A percentile compares a stretch with the other conserved stretches of the same genome.
Evolutionary conservation across 345 rosid genomes (phyloP).

Genomic region (Physaria fendleri): DNA sequence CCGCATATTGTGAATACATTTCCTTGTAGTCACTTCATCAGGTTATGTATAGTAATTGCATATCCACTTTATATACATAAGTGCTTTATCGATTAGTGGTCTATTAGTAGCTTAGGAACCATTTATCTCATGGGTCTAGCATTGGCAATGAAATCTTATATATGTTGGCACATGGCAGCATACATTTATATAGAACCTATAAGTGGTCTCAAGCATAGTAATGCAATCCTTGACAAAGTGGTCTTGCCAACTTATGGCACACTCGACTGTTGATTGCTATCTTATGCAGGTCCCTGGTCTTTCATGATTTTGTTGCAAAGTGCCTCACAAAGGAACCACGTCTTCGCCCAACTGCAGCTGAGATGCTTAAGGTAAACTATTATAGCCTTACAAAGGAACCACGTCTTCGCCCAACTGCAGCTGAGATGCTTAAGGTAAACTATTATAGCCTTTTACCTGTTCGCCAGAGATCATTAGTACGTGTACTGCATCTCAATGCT

Average conservation of each 20-base stretch:
- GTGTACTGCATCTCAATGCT: conserved; percentile 8
- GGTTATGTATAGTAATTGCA: background rate
- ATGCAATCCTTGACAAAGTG: background rate
- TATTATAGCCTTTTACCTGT: background rate
- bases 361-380: conserved; percentile 77
- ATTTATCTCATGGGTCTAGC: background rate
- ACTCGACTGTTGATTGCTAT: conserved; percentile 4
- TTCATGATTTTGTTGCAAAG: conserved; percentile 97
- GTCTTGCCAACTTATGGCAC: background rate
- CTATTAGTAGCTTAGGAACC: background rate
- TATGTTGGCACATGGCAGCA: background rate
- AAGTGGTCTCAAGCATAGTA: conserved; percentile 5
- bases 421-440: conserved; percentile 88
- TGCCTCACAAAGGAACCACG: conserved; percentile 97
- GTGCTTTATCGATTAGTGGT: conserved; percentile 5
- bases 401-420: conserved; percentile 88
- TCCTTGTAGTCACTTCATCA: background rate
- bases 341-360: conserved; percentile 86
- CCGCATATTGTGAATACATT: no score
- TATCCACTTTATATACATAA: background rate
- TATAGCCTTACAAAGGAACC: conserved; percentile 60
- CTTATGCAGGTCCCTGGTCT: conserved; percentile 80
- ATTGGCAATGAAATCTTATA: background rate
- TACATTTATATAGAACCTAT: background rate
- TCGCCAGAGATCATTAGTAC: background rate